Base-by-base conservation (phyloP, 2,329 filamentous ascomycete species). In the Aspergillus fijiensis region DNA sequence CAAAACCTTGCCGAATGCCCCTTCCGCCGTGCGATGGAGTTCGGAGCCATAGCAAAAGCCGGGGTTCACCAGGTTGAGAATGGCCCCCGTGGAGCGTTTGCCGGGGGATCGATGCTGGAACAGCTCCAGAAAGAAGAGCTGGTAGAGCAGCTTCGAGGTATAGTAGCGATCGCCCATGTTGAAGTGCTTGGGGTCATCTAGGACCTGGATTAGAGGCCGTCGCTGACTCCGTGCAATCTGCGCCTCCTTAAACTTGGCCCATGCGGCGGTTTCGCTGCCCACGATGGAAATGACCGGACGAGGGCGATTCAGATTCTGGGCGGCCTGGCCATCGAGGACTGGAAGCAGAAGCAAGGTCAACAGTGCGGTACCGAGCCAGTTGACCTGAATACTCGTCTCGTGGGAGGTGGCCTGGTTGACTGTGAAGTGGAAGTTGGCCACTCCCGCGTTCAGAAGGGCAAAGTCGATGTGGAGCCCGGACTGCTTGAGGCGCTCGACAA, bases 371-470 rank as follows among this genome's bases (percentile, higher is more conserved):
- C 63, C 64, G 33, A 73, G 47, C 23, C 66, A 69, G 35, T 73
- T 72, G 49, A 70, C 65, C 31, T 70, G 69, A n/a, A 73, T 63
- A n/a, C 50, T 67, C 6, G 56, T 25, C 51, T 73, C 70, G 42
- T 67, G 57, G 19, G 31, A 42, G n/a, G 64, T 66, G 5, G 29
- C 59, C 2, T 60, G 58, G 19, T 61, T 65, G 16, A 64, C 47
- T 21, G 49, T 49, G 16, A 57, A 59, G 4, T 59, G 33, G 57
- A 64, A 68, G 16, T 60, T 59, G n/a, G 60, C 51, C 16, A 72
- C 62, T 29, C 75, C 75, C 14, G 77, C 77, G 65, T 79, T 80
- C 60, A 77, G 72, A 12, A 79, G 56, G 2, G 76, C 62, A 12
- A 70, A 65, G 10, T 54, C 50, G 3, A 60, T 11, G 1, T 4